Conservation (phyloP, 768 basidiomycete genomes). For the Austroboletus eburneus region DNA sequence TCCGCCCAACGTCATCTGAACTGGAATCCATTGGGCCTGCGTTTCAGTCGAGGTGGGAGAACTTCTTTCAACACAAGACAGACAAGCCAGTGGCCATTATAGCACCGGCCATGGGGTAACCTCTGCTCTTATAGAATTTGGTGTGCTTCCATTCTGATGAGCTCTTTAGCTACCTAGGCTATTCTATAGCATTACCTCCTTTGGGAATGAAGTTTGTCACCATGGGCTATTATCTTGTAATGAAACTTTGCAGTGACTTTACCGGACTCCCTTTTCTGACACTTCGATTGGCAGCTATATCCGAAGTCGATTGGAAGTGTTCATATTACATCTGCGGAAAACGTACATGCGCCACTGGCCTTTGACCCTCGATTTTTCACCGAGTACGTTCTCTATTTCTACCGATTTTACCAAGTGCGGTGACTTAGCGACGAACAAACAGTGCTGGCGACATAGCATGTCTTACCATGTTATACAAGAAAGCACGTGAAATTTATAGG, state of each 20-base stretch:
- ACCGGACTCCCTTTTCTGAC: not conserved
- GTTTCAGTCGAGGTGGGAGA: slow-evolving; percentile 19
- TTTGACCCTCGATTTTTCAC: slow-evolving; percentile 45
- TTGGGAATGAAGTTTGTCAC: slow-evolving; percentile 27
- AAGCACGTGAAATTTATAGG: slow-evolving; percentile 46
- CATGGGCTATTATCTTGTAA: slow-evolving; percentile 31
- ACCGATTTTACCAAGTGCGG: not conserved
- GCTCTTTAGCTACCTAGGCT: slow-evolving; percentile 19
- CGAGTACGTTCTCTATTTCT: slow-evolving; percentile 29
- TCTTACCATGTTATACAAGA: slow-evolving; percentile 54
- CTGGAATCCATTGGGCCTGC: slow-evolving; percentile 17
- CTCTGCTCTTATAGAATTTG: not conserved
- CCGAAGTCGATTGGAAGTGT: slow-evolving; percentile 43
- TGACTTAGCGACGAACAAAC: not conserved
- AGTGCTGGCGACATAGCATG: slow-evolving; percentile 37
- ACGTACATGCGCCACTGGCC: slow-evolving; percentile 37
- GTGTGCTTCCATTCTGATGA: not conserved
- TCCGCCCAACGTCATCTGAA: slow-evolving; percentile 22
- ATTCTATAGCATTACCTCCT: slow-evolving; percentile 8
- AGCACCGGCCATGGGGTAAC: slow-evolving; percentile 38
- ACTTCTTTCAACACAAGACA: slow-evolving; percentile 9
- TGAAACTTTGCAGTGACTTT: not conserved
- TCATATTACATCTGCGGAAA: slow-evolving; percentile 41
- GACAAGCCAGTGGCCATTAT: slow-evolving; percentile 33
- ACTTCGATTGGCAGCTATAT: slow-evolving; percentile 27